phyloP scores from a whole-genome alignment of 768 basidiomycete genomes.

The Hirschioporus abietinus region DNA sequence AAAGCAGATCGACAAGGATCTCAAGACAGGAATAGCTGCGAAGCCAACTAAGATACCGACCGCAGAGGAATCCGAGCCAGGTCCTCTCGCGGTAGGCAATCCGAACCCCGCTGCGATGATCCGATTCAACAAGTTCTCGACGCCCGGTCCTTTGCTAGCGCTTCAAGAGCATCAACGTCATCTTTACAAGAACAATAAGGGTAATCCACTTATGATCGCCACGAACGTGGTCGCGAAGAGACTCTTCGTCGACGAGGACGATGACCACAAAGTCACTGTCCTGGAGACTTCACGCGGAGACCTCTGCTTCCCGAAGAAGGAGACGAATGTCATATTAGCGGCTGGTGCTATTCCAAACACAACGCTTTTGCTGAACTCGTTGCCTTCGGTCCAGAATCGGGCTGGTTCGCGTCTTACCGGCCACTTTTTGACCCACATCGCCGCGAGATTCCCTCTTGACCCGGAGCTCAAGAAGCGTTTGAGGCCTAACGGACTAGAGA shows the following conservation, averaged over 20 bases:
- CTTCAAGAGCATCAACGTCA: slow-evolving; percentile 15
- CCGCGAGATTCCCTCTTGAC: slow-evolving; percentile 4
- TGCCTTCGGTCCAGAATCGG: slow-evolving; percentile 11
- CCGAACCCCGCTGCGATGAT: slow-evolving; percentile 10
- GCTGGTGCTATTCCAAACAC: slow-evolving; percentile 17
- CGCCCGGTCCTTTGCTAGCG: slow-evolving; percentile 12
- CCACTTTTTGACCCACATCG: slow-evolving; percentile 17
- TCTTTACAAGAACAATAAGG: slow-evolving; percentile 8
- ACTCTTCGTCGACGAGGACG: slow-evolving; percentile 14
- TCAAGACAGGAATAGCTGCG: no score
- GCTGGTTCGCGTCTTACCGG: slow-evolving; percentile 16
- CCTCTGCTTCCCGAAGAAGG: slow-evolving; percentile 12
- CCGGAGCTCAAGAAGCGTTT: no score
- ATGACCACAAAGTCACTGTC: slow-evolving; percentile 9
- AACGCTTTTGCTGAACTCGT: slow-evolving; percentile 17
- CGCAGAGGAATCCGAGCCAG: neutral
- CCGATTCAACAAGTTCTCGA: slow-evolving; percentile 14
- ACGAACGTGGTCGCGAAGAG: slow-evolving; percentile 11
- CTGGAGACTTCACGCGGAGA: slow-evolving; percentile 17
- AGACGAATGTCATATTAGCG: slow-evolving; percentile 18
- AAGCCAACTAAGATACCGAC: no score
- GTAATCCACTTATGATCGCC: slow-evolving; percentile 17
- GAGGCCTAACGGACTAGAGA: no score
- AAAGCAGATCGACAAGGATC: no score
- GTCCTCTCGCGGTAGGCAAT: slow-evolving; percentile 14